Evolutionary conservation across 2,329 filamentous ascomycete genomes (phyloP).

Genomic region (Fusarium fracticaudum): DNA sequence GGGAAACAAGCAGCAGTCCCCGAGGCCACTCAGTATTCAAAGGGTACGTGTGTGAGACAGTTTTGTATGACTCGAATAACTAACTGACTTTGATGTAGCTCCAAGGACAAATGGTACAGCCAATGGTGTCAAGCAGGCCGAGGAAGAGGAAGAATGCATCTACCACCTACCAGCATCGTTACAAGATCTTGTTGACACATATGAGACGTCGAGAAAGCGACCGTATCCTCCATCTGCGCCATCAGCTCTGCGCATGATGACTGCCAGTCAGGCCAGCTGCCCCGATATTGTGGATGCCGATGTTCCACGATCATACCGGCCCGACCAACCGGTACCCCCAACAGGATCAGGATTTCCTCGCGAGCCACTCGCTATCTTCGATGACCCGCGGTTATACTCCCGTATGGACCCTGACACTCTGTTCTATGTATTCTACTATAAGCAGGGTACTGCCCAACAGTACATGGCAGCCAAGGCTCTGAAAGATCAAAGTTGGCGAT

Average conservation of each 20-base stretch:
- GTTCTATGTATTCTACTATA: constrained; percentile 99
- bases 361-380: constrained; percentile 89
- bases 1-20: constrained; percentile 55
- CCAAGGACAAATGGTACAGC: constrained; percentile 61
- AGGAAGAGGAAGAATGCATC: constrained; percentile 78
- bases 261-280: constrained; percentile 75
- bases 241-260: constrained; percentile 77
- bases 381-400: constrained; percentile 87
- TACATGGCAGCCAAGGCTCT: constrained; percentile 95
- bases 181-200: constrained; percentile 90
- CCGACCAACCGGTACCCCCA: constrained; percentile 78
- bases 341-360: constrained; percentile 88
- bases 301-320: constrained; percentile 83
- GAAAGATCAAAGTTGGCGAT: constrained; percentile 98
- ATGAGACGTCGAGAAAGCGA: constrained; percentile 82
- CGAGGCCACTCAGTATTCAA: constrained; percentile 56
- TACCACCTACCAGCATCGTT: constrained; percentile 91
- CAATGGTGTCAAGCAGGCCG: constrained; percentile 60
- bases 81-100: constrained; percentile 40
- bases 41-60: constrained; percentile 49
- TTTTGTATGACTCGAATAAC: neutral
- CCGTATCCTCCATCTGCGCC: constrained; percentile 69
- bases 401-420: constrained; percentile 94
- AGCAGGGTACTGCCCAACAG: constrained; percentile 94
- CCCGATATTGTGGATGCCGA: constrained; percentile 84